Evolutionary conservation across 768 basidiomycete species (phyloP), one percentile per base, ranked within the genome.

Genomic region (Termitomyces sp.): DNA sequence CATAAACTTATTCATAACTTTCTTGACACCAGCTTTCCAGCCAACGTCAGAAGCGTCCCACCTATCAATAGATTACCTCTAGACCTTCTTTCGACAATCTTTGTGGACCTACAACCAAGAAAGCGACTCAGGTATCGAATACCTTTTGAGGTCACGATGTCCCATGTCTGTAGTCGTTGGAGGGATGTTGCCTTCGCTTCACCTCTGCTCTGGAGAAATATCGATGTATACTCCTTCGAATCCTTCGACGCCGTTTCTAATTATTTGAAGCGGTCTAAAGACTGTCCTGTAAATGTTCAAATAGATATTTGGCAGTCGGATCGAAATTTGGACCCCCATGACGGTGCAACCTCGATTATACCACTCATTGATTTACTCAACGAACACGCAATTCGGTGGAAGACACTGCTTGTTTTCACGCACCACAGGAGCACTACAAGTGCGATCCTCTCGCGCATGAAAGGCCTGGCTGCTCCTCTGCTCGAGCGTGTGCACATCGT

Each of bases 101-200:
- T 77, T 56, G 28, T 56, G 2, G 66, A 67, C 28, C 62, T 70
- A 8, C 65, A 64, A 48, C 67, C 72, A 20, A 62, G 55, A 16
- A 65, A 58, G 15, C 71, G 68, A 22, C 58, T 65, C 16, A 62
- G 64, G 44, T 67, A 68, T 44, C 61, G 53, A 54, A 57, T 75
- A 32, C 74, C 75, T 40, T 70, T 70, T 28, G 76, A 78, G 63
- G 74, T 82, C n/a, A 22, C 67, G 13, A 60, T 79, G 16, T 76
- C 76, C 42, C 79, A 81, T 59, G 78, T 82, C 44, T 81, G 75
- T n/a, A 59, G 59, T 18, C 69, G 67, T 52, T 82, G 80, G 79
- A 73, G 81, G 50, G 67, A 66, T 3, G 64, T 75, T 16, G 78
- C 77, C 1, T 56, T 78, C 28, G 64, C 66, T 15, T 75, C 72